phyloP scores from a whole-genome alignment of 257 asterid genomes.

The Anisodus tanguticus region DNA sequence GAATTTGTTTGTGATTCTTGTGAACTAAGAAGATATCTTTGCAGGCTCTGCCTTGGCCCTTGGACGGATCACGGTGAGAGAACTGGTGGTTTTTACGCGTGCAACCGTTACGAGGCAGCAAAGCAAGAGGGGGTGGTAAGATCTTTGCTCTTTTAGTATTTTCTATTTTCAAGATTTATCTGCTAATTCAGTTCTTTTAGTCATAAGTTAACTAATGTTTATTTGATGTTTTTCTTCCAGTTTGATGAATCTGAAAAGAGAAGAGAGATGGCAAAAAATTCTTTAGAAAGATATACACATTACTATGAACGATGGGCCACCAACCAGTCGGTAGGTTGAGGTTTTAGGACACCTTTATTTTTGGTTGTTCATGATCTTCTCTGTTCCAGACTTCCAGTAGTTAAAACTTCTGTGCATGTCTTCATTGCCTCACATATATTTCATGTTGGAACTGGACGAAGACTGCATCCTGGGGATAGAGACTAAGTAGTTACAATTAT shows the following conservation, averaged over 20 bases:
- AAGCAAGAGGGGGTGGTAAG: conserved; percentile 95
- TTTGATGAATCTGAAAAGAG: conserved; percentile 90
- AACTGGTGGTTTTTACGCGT: conserved; percentile 97
- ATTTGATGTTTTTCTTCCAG: conserved; percentile 50
- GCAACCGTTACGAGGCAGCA: conserved; percentile 96
- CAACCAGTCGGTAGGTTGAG: conserved; percentile 77
- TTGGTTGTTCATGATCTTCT: conserved; percentile 1
- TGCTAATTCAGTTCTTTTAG: conserved; percentile 11
- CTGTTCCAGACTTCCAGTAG: conserved; percentile 16
- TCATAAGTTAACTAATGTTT: conserved; percentile 35
- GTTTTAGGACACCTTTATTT: conserved; percentile 16
- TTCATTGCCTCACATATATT: neutral
- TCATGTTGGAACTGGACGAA: neutral
- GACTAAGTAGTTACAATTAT: neutral
- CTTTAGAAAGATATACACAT: conserved; percentile 94
- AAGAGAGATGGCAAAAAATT: conserved; percentile 98
- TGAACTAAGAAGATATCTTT: conserved; percentile 40
- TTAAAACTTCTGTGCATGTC: conserved; percentile 5
- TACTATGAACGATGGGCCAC: conserved; percentile 99
- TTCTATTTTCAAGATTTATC: conserved; percentile 13
- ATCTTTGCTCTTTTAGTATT: conserved; percentile 13
- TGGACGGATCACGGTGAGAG: conserved; percentile 98
- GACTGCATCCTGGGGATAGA: conserved; percentile 17
- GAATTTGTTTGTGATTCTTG: neutral
- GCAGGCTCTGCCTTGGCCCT: conserved; percentile 97